Evolutionary conservation across 2,329 filamentous ascomycete genomes (phyloP).

Genomic region (Colletotrichum sp.): DNA sequence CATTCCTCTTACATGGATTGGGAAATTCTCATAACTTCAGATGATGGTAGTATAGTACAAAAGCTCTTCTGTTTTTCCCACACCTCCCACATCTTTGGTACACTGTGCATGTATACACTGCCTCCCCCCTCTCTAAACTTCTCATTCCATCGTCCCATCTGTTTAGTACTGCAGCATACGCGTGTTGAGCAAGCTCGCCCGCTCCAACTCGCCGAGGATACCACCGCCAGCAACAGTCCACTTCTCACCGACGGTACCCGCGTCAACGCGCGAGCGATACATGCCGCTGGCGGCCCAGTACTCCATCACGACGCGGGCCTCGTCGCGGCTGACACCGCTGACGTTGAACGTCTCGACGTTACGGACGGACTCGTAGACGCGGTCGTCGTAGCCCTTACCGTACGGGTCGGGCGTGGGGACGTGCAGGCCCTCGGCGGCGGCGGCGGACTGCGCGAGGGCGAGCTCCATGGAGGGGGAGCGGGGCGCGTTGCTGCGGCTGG

Average conservation of each 20-base stretch:
- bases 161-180: constrained; percentile 31
- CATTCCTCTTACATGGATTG: background rate
- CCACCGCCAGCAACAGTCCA: constrained; percentile 85
- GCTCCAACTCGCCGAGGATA: constrained; percentile 85
- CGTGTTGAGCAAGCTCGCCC: constrained; percentile 58
- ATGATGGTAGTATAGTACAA: constrained; percentile 18
- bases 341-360: constrained; percentile 60
- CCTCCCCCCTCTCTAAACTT: background rate
- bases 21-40: background rate
- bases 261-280: constrained; percentile 71
- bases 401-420: constrained; percentile 56
- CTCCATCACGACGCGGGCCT: constrained; percentile 83
- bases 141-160: background rate
- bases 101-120: constrained; percentile 13
- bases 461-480: constrained; percentile 70
- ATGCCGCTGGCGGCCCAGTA: constrained; percentile 92
- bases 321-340: constrained; percentile 71
- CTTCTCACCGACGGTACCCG: constrained; percentile 75
- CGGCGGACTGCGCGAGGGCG: constrained; percentile 62
- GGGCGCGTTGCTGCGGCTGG: constrained; percentile 73
- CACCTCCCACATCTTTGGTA: constrained; percentile 7
- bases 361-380: constrained; percentile 57
- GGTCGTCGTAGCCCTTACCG: constrained; percentile 59
- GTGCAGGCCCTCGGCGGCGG: constrained; percentile 39
- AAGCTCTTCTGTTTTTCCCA: background rate